These are phyloP conservation scores for Nitzschia inconspicua DNA, from an alignment of 108 stramenopile species.

Conservation along the genomic window DNA sequence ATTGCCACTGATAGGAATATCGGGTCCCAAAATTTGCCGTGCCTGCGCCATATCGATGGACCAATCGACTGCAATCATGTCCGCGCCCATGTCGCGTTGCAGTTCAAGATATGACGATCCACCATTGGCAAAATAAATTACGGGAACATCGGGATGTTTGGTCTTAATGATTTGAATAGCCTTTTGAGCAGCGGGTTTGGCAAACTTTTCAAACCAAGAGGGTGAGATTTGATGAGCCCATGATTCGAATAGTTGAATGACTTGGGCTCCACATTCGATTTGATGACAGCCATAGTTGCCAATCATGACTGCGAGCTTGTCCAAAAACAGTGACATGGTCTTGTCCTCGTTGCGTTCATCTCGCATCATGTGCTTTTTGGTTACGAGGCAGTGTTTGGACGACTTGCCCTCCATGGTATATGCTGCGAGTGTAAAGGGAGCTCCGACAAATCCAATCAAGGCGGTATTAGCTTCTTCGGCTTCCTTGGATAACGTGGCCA, in stretches of 20 bases:
- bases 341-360: slow-evolving; percentile 65
- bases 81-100: slow-evolving; percentile 86
- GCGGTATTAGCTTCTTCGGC: slow-evolving; percentile 87
- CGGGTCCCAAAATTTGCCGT: slow-evolving; percentile 75
- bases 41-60: slow-evolving; percentile 84
- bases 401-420: slow-evolving; percentile 96
- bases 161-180: slow-evolving; percentile 88
- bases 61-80: slow-evolving; percentile 93
- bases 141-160: slow-evolving; percentile 86
- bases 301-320: slow-evolving; percentile 87
- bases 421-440: slow-evolving; percentile 96
- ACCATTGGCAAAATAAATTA: slow-evolving; percentile 98
- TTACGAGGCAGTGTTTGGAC: slow-evolving; percentile 75
- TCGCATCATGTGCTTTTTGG: slow-evolving; percentile 91
- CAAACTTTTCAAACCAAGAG: slow-evolving; percentile 76
- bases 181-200: slow-evolving; percentile 87
- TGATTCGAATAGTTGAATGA: slow-evolving; percentile 97
- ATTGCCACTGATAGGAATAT: slow-evolving; percentile 88
- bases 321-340: slow-evolving; percentile 73
- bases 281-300: slow-evolving; percentile 94
- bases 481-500: slow-evolving; percentile 66
- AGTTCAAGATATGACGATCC: slow-evolving; percentile 90
- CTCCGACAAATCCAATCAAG: slow-evolving; percentile 97
- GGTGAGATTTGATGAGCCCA: slow-evolving; percentile 96
- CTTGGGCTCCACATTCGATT: slow-evolving; percentile 95